Percentiles rank a stretch among this genome's conserved stretches.
phyloP scores from a whole-genome alignment of 2,329 filamentous ascomycete species.

The Apiospora pterosperma region DNA sequence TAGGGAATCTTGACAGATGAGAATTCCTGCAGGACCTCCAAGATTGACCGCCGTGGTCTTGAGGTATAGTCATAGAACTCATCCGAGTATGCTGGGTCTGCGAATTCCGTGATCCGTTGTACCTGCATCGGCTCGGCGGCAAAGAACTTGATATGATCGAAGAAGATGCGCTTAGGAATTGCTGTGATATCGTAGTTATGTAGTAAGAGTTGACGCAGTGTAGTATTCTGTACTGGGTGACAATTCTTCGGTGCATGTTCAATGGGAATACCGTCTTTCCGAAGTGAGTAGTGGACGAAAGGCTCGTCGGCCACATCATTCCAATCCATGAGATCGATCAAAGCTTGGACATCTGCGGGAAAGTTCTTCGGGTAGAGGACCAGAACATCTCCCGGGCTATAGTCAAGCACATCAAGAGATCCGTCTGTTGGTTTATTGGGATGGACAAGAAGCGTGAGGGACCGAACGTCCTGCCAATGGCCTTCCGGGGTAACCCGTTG shows the following conservation, averaged over 20 bases:
- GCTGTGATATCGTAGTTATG: constrained; percentile 87
- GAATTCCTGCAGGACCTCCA: constrained; percentile 92
- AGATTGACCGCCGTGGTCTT: constrained; percentile 80
- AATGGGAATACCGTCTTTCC: constrained; percentile 12
- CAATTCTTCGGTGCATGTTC: constrained; percentile 20
- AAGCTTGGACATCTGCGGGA: constrained; percentile 69
- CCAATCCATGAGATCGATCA: constrained; percentile 82
- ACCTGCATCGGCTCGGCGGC: constrained; percentile 69
- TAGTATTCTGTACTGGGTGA: constrained; percentile 42
- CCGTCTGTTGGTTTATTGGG: constrained; percentile 10
- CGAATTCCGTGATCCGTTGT: constrained; percentile 81
- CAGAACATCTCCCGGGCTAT: constrained; percentile 74
- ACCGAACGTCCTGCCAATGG: constrained; percentile 94
- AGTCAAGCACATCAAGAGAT: constrained; percentile 30
- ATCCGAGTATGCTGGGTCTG: constrained; percentile 73
- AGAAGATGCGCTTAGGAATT: constrained; percentile 85
- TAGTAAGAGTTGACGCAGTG: constrained; percentile 71
- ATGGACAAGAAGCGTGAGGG: constrained; percentile 59
- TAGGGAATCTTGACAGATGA: constrained; percentile 78
- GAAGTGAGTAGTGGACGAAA: constrained; percentile 38
- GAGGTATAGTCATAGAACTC: constrained; percentile 97
- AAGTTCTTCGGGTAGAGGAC: constrained; percentile 88
- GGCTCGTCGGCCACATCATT: constrained; percentile 64
- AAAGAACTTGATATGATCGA: constrained; percentile 73
- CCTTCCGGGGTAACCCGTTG: constrained; percentile 66